Evolutionary conservation across 306 rosid species (phyloP).

Genomic region (Lathyrus aphaca): DNA sequence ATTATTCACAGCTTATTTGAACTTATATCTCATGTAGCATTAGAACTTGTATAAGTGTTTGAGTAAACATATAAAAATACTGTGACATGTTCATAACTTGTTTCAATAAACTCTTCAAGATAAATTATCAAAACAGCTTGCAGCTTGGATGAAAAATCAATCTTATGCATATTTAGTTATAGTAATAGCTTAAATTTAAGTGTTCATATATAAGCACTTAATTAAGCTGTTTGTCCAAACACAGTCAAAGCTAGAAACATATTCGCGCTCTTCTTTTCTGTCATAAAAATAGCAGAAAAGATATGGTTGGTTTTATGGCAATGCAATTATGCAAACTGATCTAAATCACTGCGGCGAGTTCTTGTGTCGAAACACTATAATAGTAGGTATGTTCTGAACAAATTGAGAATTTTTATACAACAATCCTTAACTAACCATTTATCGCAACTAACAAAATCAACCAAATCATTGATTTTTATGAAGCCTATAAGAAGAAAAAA

Average conservation of each 20-base stretch:
- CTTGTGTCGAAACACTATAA: constrained; percentile 1
- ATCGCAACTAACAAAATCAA: constrained; percentile 19
- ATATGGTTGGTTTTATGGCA: neutral
- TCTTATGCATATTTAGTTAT: neutral
- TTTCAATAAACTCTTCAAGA: neutral
- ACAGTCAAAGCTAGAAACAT: neutral
- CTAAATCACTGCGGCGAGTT: neutral
- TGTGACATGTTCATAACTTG: neutral
- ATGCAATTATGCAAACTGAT: neutral
- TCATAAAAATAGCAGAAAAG: constrained; percentile 3
- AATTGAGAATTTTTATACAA: neutral
- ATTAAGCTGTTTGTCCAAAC: neutral
- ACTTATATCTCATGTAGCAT: neutral
- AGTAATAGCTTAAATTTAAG: neutral
- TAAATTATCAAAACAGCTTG: neutral
- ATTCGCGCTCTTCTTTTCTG: neutral
- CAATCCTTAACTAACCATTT: neutral
- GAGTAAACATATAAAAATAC: neutral
- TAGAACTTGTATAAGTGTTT: neutral
- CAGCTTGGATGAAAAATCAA: neutral
- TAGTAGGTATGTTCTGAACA: constrained; percentile 1
- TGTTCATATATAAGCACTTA: neutral
- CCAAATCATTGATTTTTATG: constrained; percentile 14
- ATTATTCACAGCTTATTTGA: neutral
- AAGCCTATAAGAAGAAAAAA: constrained; percentile 20